Percentiles rank a stretch among this genome's conserved stretches.
These are phyloP conservation scores for Botrytis byssoidea DNA, from an alignment of 2,329 filamentous ascomycete species.

Conservation along the genomic window DNA sequence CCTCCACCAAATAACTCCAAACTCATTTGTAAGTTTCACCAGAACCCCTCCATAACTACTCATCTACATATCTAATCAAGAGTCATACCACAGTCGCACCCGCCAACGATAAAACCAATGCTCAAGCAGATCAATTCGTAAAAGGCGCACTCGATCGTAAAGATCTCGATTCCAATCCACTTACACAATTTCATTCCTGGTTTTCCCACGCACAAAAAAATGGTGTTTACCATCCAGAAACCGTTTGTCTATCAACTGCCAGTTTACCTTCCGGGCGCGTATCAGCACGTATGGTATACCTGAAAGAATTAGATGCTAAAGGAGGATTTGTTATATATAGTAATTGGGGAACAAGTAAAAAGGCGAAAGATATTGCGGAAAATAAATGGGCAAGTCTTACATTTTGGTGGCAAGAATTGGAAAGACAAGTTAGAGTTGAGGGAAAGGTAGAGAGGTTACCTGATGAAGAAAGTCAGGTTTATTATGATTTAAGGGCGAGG, in stretches of 20 bases:
- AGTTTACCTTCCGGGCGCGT: slow-evolving; percentile 80
- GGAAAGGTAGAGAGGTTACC: slow-evolving; percentile 67
- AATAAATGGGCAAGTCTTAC: slow-evolving; percentile 81
- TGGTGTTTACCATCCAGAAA: slow-evolving; percentile 75
- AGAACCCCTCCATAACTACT: slow-evolving; percentile 2
- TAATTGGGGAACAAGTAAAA: slow-evolving; percentile 79
- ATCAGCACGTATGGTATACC: slow-evolving; percentile 82
- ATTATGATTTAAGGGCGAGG: slow-evolving; percentile 68
- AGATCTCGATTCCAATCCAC: slow-evolving; percentile 65
- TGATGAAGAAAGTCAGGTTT: slow-evolving; percentile 67
- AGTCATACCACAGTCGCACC: slow-evolving; percentile 54
- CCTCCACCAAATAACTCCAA: slow-evolving; percentile 32
- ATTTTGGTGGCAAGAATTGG: slow-evolving; percentile 85
- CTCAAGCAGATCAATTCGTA: slow-evolving; percentile 75
- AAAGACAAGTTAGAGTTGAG: slow-evolving; percentile 90
- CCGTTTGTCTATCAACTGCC: slow-evolving; percentile 83
- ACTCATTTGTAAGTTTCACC: slow-evolving; percentile 36
- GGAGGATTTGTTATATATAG: slow-evolving; percentile 86
- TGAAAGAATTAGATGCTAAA: slow-evolving; percentile 82
- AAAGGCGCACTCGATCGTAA: slow-evolving; percentile 58
- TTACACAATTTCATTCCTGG: slow-evolving; percentile 86
- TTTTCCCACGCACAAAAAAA: slow-evolving; percentile 67
- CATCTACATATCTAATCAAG: not conserved
- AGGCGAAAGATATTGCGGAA: slow-evolving; percentile 63
- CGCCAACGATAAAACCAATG: slow-evolving; percentile 54